Evolutionary conservation across 139 green algal species (phyloP), one percentile per base, ranked within the genome.

Genomic region (Picochlorum sp.): DNA sequence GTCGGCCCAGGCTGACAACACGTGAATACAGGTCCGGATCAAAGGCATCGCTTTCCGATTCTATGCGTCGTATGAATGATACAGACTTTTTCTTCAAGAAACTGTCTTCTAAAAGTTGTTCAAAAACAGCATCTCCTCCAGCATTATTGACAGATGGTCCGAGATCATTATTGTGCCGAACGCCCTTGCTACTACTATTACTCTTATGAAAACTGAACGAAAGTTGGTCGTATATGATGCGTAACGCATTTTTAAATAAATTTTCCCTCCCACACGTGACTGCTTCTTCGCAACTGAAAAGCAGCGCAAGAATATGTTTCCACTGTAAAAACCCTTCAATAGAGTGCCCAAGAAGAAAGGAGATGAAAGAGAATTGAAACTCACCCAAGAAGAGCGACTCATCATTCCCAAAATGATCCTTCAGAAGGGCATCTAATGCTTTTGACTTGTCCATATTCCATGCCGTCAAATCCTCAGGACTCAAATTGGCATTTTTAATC

Each of bases 361-460:
- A 74, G 21, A 91, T 77, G 64, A 95, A 95, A 1, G 83, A 76
- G 63, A 92, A 91, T 72, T 95, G 86, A 38, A 67, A 65, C 79
- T 92, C 87, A 30, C 80, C 87, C 54, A 95, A 31, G 31, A 95
- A 57, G 8, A 55, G 49, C 11, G 60, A 21, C 24, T 69, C 60
- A 47, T 62, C 10, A 3, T 57, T 56, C 16, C 28, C 44, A 16
- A 50, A 84, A 0, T 67, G 37, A 21, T 69, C 28, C 2, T 49
- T n/a, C 4, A 84, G 30, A 2, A 83, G 2, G 41, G 67, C 20
- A 8, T 81, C 70, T 52, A 95, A 75, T 62, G 82, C 28, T 7
- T 1, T 10, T 2, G 62, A 83, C 69, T 86, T 89, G 77, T 95
- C 87, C 64, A 95, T 41, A 59, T 95, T 95, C 14, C 77, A 54